These are phyloP conservation scores for Penicillium glabrum DNA, from an alignment of 2,329 filamentous ascomycete species.

Conservation along the genomic window DNA sequence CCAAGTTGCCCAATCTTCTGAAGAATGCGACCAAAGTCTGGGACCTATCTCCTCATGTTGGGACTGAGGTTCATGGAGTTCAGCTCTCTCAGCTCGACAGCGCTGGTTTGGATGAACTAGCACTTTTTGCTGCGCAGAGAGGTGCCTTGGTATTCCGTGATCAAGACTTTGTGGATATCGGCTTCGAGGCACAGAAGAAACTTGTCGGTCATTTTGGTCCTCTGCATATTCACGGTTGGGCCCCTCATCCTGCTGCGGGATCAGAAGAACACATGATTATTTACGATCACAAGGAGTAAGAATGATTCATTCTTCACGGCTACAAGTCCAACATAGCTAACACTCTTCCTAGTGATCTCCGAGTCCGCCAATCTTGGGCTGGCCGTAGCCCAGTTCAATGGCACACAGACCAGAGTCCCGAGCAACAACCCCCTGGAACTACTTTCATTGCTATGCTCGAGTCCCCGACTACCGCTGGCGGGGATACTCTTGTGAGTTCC, in stretches of 20 bases:
- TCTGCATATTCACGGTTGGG: neutral
- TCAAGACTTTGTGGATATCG: neutral
- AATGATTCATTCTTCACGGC: neutral
- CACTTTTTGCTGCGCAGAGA: neutral
- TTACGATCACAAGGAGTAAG: slow-evolving; percentile 2
- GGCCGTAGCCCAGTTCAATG: neutral
- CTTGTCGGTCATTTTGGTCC: neutral
- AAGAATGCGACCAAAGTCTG: too few species aligned
- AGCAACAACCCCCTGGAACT: neutral
- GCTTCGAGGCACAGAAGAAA: neutral
- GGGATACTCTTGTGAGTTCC: neutral
- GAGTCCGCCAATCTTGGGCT: neutral
- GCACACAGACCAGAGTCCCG: neutral
- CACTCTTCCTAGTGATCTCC: neutral
- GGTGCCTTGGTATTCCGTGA: neutral
- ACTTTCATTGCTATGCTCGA: neutral
- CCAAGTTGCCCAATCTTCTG: too few species aligned
- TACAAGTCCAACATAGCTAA: neutral
- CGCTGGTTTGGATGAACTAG: neutral
- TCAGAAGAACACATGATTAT: slow-evolving; percentile 1
- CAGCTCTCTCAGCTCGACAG: too few species aligned
- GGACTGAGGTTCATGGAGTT: too few species aligned
- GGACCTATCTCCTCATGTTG: too few species aligned
- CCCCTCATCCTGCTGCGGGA: neutral
- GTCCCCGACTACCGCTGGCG: neutral